Percentiles rank a stretch among this genome's conserved stretches.
Evolutionary conservation across 2,329 filamentous ascomycete genomes (phyloP).

Genomic region (Blastomyces parvus): DNA sequence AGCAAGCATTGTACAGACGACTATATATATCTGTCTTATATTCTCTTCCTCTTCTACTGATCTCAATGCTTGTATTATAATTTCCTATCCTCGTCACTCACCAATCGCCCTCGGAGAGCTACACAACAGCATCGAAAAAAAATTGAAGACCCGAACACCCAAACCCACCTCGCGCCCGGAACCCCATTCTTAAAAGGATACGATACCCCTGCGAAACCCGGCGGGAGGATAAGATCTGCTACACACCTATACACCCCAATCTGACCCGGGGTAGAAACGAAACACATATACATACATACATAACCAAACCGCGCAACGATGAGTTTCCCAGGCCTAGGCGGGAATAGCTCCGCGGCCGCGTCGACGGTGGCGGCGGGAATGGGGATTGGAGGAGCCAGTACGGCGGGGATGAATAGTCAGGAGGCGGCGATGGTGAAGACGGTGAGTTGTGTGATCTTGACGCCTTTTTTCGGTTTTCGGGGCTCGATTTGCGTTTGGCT

Average conservation of each 20-base stretch:
- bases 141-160: not conserved
- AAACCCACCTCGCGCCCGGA: not conserved
- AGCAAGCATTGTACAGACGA: not conserved
- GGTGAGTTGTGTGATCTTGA: constrained; percentile 22
- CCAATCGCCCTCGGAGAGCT: not conserved
- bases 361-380: constrained; percentile 19
- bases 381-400: constrained; percentile 15
- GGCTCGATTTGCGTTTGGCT: too few species aligned
- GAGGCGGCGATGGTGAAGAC: constrained; percentile 41
- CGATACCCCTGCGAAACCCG: not conserved
- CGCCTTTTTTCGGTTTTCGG: not conserved
- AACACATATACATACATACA: not conserved
- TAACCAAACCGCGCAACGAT: constrained; percentile 17
- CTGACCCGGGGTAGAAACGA: not conserved
- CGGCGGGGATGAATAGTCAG: constrained; percentile 38
- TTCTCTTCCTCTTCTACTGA: not conserved
- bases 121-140: not conserved
- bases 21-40: not conserved
- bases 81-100: not conserved
- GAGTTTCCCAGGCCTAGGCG: constrained; percentile 30
- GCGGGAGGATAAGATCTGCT: too few species aligned
- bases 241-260: not conserved
- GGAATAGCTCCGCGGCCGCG: constrained; percentile 20
- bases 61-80: not conserved
- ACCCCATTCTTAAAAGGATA: not conserved